These are phyloP conservation scores for Crithidia expoeki DNA, from an alignment of 208 protist species.

Conservation along the genomic window DNA sequence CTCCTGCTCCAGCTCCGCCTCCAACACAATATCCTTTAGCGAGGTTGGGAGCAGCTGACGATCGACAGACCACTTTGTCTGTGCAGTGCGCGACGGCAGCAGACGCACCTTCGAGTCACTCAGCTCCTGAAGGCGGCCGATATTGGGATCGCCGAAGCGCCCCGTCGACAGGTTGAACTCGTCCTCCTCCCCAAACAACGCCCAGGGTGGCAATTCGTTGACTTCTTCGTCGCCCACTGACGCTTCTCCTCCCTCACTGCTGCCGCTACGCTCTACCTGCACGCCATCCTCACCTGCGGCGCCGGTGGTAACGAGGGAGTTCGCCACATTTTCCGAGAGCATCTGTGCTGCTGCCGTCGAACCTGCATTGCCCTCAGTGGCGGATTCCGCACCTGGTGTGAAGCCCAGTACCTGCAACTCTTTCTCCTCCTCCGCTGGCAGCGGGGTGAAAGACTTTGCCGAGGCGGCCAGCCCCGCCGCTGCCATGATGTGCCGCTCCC, in stretches of 20 bases:
- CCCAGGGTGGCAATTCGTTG: constrained; percentile 87
- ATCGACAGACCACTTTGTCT: constrained; percentile 74
- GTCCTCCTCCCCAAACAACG: constrained; percentile 68
- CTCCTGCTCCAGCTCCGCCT: constrained; percentile 63
- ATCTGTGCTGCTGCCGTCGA: neutral
- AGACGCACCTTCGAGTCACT: constrained; percentile 82
- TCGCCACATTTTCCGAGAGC: neutral
- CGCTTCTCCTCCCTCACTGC: constrained; percentile 4
- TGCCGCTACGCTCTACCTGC: neutral
- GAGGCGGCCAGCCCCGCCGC: constrained; percentile 71
- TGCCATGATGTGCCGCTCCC: constrained; percentile 70
- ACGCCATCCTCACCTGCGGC: neutral
- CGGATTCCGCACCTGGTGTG: neutral
- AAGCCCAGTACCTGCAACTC: constrained; percentile 49
- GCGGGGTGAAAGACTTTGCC: constrained; percentile 57
- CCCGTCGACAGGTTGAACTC: constrained; percentile 85
- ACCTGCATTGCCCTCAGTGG: neutral
- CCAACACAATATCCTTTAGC: constrained; percentile 68
- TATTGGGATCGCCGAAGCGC: constrained; percentile 73
- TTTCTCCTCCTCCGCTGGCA: constrained; percentile 5
- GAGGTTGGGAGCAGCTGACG: constrained; percentile 67
- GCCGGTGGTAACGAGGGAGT: constrained; percentile 2
- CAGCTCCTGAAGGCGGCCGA: constrained; percentile 81
- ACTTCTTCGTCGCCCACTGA: constrained; percentile 12
- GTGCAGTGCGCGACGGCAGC: constrained; percentile 64